Evolutionary conservation across 2,329 filamentous ascomycete genomes (phyloP), one percentile per base, ranked within the genome.

Genomic region (Ophiobolus disseminans): DNA sequence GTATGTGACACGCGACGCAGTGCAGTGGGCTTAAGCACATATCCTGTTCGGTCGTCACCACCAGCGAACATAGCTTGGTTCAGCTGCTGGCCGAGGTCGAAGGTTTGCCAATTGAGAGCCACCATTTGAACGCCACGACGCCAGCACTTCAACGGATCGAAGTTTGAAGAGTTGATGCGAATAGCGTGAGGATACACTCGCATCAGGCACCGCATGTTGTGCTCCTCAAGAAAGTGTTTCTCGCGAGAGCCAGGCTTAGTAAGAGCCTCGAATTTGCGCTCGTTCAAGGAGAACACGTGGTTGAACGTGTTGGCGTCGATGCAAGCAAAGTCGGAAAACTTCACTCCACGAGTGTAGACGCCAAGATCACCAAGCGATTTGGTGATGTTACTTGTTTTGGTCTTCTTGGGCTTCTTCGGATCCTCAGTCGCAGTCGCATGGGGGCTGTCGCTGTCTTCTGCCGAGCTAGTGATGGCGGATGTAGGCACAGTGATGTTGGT

Each of bases 31-130:
- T 99, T 99, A 43, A 97, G 82, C 11, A 97, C 91, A 65, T 97
- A 99, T 35, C 94, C 94, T 2, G 89, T 90, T 46, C 86, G 85
- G 74, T 97, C 94, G 10, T 83, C 87, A 34, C 91, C 90, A 48
- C 90, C 90, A 37, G 91, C 89, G 69, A 97, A 99, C 94, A 99
- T 97, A 66, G 94, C 94, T 60, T 94, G 89, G 70, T 97, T 97
- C 72, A 97, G 82, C 69, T 97, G 93, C 84, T 97, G 94, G 36
- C 92, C 91, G 14, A 95, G 81, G 68, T 97, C 94, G 66, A 95
- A 97, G 0, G 92, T 97, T 75, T 99, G 94, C 93, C 94, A 97
- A 75, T 99, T 99, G 55, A 97, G 80, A 0, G 94, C 94, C 11
- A 89, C 91, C 93, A 99, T 97, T 75, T 99, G 94, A 14, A 97